These are phyloP conservation scores for Crotalaria pallida DNA, from an alignment of 306 rosid genomes.

Conservation along the genomic window DNA sequence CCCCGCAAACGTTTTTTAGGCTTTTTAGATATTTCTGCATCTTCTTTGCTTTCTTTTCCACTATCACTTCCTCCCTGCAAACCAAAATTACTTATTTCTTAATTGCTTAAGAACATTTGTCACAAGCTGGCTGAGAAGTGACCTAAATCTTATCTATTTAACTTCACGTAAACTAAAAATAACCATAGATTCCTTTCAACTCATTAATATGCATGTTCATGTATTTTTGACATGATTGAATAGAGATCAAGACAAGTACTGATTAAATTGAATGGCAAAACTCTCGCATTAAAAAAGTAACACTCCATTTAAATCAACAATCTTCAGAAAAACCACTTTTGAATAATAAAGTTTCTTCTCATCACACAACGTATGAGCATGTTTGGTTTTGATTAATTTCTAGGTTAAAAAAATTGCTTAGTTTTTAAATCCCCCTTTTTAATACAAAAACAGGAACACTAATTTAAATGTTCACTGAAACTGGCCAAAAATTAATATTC, in stretches of 20 bases:
- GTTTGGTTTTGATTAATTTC: background rate
- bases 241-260: background rate
- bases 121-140: conserved; percentile 3
- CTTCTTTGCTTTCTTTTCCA: conserved; percentile 68
- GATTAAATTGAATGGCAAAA: conserved; percentile 14
- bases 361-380: background rate
- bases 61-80: conserved; percentile 90
- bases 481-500: conserved; percentile 13
- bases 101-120: conserved; percentile 20
- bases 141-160: conserved; percentile 6
- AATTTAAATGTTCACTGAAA: conserved; percentile 7
- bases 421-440: no score
- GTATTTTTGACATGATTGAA: conserved; percentile 10
- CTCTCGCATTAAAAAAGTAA: background rate
- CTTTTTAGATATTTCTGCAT: conserved; percentile 45
- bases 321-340: background rate
- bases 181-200: background rate
- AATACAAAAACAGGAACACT: conserved; percentile 14
- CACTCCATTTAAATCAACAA: conserved; percentile 6
- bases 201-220: conserved; percentile 5
- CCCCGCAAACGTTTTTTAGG: conserved; percentile 57
- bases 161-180: background rate
- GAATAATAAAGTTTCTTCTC: background rate
- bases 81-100: conserved; percentile 22
- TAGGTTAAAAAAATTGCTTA: background rate